Base-by-base conservation (phyloP, 371 early-diverging fungal species). In the Rhizopus microsporus region DNA sequence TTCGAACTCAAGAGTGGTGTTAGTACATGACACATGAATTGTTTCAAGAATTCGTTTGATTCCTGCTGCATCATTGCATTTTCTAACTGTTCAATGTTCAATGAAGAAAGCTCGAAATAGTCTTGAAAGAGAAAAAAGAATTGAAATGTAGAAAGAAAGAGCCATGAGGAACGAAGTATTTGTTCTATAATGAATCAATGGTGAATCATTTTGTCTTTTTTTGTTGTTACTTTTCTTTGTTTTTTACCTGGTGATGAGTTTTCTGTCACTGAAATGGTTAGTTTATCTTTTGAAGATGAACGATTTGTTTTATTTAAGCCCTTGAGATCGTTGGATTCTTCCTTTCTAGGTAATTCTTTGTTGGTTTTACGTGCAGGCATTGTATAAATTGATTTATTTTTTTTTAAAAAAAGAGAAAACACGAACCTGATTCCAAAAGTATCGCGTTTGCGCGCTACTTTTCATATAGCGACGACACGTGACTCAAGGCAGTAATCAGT, bases 91-190 rank as follows among this genome's bases (percentile, higher is more conserved):
- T 64, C 60, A 30, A 68, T 54, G 6, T 30, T 40, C 3, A 59
- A 46, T 1, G 12, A 7, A 9, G 38, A 5, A 9, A 67, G 17
- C 0, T 38, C 30, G 29, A 68, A 59, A 15, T 64, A 64, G 5
- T 16, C 32, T 7, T 47, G 16, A 13, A 68, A 68, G 0, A 45
- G 56, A 17, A 35, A 37, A 32, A 60, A 68, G 29, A 64, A 64
- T 29, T 64, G 61, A 31, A 51, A 59, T 12, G 51, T 43, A 10
- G 51, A 60, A 4, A 68, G 23, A n/a, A 68, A 68, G 12, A 23
- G 35, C 68, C 68, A 68, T 9, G 68, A 68, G 9, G 68, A 60
- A 29, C 57, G 60, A n/a, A 68, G 65, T 35, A 64, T 63, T 6
- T 53, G 37, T 44, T 57, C 68, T 68, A 31, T 37, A 8, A 35